Base-by-base conservation (phyloP, 345 rosid genomes). In the Euphorbia lathyris region DNA sequence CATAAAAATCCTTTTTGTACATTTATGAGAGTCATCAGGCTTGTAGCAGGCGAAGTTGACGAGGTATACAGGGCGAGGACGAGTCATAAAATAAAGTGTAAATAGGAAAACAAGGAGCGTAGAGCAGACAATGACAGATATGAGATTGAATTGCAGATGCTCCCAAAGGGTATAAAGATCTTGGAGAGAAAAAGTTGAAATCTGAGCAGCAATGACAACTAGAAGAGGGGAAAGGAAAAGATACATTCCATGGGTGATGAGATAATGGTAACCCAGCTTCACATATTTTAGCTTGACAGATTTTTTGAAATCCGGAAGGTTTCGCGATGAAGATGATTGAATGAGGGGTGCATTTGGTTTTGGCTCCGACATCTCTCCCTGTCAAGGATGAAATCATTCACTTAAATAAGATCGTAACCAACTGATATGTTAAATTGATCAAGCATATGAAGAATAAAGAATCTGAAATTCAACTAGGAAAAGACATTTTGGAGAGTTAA, bases 21-120 rank as follows among this genome's bases (percentile, higher is more conserved):
- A 78, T 63, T 66, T 74, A 30, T 73, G 82, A 23, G 79, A 10
- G 20, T 78, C 82, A 9, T 70, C 78, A 9, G 82, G 73, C 66
- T 78, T 74, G 70, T 78, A 78, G 69, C 82, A 78, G n/a, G 82
- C 67, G 56, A 78, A 78, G 63, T 78, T 64, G 14, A 78, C 82
- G 2, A 78, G 82, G 66, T 74, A 78, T 5, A 74, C 82, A 27
- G 76, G 79, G 11, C 76, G 78, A 23, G 76, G 82, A 36, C 80
- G 82, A 47, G 59, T 77, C 56, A 69, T 71, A 20, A 81, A 76
- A 64, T 81, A 70, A 38, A 75, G 47, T 3, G 81, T 77, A 4
- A 47, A 57, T 5, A 57, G 29, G 68, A 74, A 72, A 61, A 74
- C 77, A 22, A 74, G 34, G 1, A 65, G 66, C 5, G 47, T 38